phyloP scores from a whole-genome alignment of 2,329 filamentous ascomycete genomes.

The Ophiocordyceps camponoti-floridani region DNA sequence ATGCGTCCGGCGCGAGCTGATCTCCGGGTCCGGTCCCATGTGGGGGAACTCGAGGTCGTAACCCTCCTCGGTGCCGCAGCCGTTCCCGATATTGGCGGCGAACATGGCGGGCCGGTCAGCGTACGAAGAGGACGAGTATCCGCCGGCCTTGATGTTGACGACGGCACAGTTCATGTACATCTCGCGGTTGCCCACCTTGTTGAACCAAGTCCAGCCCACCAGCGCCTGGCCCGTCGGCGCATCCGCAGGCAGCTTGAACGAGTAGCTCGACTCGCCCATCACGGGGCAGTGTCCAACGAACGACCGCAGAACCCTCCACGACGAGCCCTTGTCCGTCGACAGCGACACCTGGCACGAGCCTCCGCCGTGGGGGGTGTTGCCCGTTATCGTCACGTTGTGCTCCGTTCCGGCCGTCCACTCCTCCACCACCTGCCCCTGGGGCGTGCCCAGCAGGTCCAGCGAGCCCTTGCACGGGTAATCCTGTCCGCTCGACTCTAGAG shows the following conservation, averaged over 20 bases:
- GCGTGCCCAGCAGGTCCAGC: slow-evolving; percentile 27
- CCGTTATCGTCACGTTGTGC: slow-evolving; percentile 46
- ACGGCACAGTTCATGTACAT: slow-evolving; percentile 79
- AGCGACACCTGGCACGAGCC: slow-evolving; percentile 63
- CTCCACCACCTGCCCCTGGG: slow-evolving; percentile 32
- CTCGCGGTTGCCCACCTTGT: slow-evolving; percentile 59
- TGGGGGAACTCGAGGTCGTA: slow-evolving; percentile 46
- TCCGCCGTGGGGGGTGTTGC: slow-evolving; percentile 45
- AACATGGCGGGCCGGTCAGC: slow-evolving; percentile 47
- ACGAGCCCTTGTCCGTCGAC: slow-evolving; percentile 52
- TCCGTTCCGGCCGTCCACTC: slow-evolving; percentile 43
- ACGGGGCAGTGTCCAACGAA: slow-evolving; percentile 37
- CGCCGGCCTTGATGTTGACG: slow-evolving; percentile 34
- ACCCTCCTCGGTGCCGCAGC: slow-evolving; percentile 39
- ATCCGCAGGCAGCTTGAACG: slow-evolving; percentile 48
- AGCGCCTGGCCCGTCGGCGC: slow-evolving; percentile 43
- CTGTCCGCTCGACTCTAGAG: slow-evolving; percentile 38
- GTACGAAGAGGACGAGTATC: slow-evolving; percentile 16
- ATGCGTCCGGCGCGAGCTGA: slow-evolving; percentile 16
- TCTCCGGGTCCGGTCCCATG: slow-evolving; percentile 38
- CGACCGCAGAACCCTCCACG: slow-evolving; percentile 50
- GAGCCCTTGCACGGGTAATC: slow-evolving; percentile 65
- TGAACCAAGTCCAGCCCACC: slow-evolving; percentile 65
- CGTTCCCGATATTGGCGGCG: slow-evolving; percentile 46
- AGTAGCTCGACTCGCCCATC: slow-evolving; percentile 28